Conservation (phyloP, 2,329 filamentous ascomycete genomes). For the Chaetothyriales sp. region DNA sequence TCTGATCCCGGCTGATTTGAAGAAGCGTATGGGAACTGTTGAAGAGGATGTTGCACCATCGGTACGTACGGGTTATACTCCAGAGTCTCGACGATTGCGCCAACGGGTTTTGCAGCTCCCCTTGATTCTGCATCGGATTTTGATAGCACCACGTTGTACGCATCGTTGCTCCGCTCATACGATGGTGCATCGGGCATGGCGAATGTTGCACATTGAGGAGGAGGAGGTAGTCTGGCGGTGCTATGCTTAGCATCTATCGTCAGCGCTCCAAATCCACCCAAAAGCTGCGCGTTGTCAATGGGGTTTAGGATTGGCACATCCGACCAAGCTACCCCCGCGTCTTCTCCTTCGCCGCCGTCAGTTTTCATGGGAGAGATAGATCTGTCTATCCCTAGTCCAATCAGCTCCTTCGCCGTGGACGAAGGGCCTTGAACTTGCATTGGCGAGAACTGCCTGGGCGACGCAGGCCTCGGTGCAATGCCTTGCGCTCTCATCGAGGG, state of each 20-base stretch:
- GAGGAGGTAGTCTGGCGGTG: neutral
- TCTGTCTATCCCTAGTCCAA: too few relatives aligned
- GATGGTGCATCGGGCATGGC: neutral
- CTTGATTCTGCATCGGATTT: neutral
- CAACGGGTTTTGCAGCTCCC: neutral
- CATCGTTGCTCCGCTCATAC: neutral
- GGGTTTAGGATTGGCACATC: neutral
- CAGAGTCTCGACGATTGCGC: neutral
- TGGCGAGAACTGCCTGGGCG: too few relatives aligned
- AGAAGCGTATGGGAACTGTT: neutral
- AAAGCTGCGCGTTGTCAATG: neutral
- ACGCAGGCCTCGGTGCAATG: too few relatives aligned
- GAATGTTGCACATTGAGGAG: neutral
- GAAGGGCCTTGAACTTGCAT: too few relatives aligned
- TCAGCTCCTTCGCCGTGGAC: too few relatives aligned
- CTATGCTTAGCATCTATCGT: neutral
- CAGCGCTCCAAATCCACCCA: neutral
- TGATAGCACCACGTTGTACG: neutral
- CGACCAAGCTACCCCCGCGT: neutral
- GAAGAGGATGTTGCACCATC: too few relatives aligned
- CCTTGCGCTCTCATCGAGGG: too few relatives aligned
- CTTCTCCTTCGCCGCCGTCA: neutral
- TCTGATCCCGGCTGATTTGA: neutral
- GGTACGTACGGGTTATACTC: neutral
- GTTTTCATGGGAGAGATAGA: neutral